Base-by-base conservation (phyloP, 2,329 filamentous ascomycete genomes). In the Metarhizium robertsii region DNA sequence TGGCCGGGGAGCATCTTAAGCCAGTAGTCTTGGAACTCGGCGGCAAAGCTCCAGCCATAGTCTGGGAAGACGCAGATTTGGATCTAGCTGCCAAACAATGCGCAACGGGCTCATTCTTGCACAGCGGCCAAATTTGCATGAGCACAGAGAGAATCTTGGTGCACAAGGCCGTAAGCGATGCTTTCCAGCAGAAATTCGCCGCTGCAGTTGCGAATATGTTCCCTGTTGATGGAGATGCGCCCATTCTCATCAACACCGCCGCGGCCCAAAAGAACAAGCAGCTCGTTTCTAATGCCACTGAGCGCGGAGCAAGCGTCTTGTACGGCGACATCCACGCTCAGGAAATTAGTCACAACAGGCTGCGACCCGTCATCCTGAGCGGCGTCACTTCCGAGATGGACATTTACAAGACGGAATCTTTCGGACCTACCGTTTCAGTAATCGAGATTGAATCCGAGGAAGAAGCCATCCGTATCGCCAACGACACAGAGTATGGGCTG, bases 41-140 rank as follows among this genome's bases (percentile, higher is more conserved):
- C 3, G 90, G 90, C 49, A 95, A 95, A 69, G 86, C 87, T 0
- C 83, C 84, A 0, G 84, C 87, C 2, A 86, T 95, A 58, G 84
- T 95, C 0, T 83, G 87, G 68, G 85, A 88, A 52, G 90, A 95
- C 68, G 90, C 90, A 14, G 81, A 95, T 64, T 67, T 95, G 45
- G 78, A 87, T 34, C 76, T 81, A 29, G 89, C 90, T 0, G 90
- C 88, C 0, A 68, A 76, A 13, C 79, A 84, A 62, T 88, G 86
- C 61, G 83, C 83, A 0, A 67, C 87, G 1, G 90, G 89, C 3
- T 77, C 88, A 0, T 91, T 92, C 65, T 64, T 90, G 57, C 81
- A 92, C 67, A 75, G 76, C 2, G 90, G 90, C 0, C 90, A 95
- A 72, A 83, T 94, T 49, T 95, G 90, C 76, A 94, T 95, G 89